Evolutionary conservation across 176 grass and related monocot species (phyloP), one percentile per base, ranked within the genome.

Genomic region (Puya raimondii): DNA sequence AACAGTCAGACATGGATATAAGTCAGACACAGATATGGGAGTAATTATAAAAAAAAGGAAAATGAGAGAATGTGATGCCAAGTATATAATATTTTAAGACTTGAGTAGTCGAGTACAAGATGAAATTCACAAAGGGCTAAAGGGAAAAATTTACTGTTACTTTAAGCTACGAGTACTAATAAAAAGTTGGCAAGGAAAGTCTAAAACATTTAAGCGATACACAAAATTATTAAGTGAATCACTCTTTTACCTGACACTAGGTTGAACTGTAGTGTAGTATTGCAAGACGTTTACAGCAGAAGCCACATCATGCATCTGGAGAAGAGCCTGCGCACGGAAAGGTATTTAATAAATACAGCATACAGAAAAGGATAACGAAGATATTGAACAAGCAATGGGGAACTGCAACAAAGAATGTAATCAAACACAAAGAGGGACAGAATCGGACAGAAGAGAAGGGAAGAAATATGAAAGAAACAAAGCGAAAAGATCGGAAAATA

Each of bases 231-330:
- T 57, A 73, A 52, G 51, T 21, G 12, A 75, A 58, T 64, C 78
- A 50, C 25, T 2, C 25, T 2, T 73, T 70, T 85, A 99, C 94
- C 94, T 90, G 22, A 99, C 64, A 49, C 90, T 87, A 51, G 94
- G 89, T 88, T 99, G 94, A 57, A 99, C 89, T 10, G 33, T 71
- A 20, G 71, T 85, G 71, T 99, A 99, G 80, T 99, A 99, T 23
- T 99, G 86, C 65, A 99, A 81, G 5, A 87, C 94, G 66, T 64
- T 83, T 10, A 88, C 71, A n/a, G 94, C 81, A 16, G 87, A 76
- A 63, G 88, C 71, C 64, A 99, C 69, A 75, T 93, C 89, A 66
- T 99, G 84, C 94, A 93, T 93, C 79, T 93, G 94, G 23, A 99
- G 84, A 85, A 93, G 84, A 72, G 94, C 89, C 94, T 99, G 23